A percentile compares a stretch with the other conserved stretches of the same genome.
Evolutionary conservation across 257 asterid genomes (phyloP).

Genomic region (Solanum chaucha): DNA sequence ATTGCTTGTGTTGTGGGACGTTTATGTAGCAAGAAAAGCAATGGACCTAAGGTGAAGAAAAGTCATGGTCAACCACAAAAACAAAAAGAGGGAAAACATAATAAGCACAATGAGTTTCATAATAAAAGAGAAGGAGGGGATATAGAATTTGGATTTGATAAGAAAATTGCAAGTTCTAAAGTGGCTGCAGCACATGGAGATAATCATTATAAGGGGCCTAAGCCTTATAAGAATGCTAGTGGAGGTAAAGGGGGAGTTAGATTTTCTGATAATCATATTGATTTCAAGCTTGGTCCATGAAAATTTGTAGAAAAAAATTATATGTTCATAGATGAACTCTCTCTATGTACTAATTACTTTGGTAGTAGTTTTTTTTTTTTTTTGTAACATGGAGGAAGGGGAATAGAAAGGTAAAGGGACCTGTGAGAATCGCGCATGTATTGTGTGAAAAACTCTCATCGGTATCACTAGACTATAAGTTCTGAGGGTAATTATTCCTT

Average conservation of each 20-base stretch:
- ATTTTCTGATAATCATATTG: slow-evolving; percentile 39
- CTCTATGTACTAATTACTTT: background rate
- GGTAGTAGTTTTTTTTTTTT: background rate
- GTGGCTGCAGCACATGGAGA: slow-evolving; percentile 16
- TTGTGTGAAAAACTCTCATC: background rate
- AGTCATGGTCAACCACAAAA: slow-evolving; percentile 11
- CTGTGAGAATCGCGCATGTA: background rate
- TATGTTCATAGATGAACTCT: background rate
- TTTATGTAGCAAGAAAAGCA: slow-evolving; percentile 41
- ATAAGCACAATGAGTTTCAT: slow-evolving; percentile 23
- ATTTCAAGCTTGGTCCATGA: slow-evolving; percentile 17
- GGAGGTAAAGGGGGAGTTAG: slow-evolving; percentile 44
- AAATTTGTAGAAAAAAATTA: background rate
- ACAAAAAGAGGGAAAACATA: slow-evolving; percentile 35
- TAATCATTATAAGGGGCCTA: slow-evolving; percentile 17
- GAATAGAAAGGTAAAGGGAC: background rate
- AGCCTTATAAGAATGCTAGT: slow-evolving; percentile 4
- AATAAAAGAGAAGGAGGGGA: slow-evolving; percentile 36
- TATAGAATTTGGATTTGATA: slow-evolving; percentile 66
- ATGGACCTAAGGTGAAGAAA: slow-evolving; percentile 21
- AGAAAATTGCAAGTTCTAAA: slow-evolving; percentile 20
- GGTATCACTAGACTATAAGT: background rate
- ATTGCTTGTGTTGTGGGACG: slow-evolving; percentile 67
- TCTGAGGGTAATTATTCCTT: background rate
- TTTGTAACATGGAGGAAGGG: background rate